These are phyloP conservation scores for Saposhnikovia divaricata DNA, from an alignment of 129 eudicot species.

Conservation along the genomic window DNA sequence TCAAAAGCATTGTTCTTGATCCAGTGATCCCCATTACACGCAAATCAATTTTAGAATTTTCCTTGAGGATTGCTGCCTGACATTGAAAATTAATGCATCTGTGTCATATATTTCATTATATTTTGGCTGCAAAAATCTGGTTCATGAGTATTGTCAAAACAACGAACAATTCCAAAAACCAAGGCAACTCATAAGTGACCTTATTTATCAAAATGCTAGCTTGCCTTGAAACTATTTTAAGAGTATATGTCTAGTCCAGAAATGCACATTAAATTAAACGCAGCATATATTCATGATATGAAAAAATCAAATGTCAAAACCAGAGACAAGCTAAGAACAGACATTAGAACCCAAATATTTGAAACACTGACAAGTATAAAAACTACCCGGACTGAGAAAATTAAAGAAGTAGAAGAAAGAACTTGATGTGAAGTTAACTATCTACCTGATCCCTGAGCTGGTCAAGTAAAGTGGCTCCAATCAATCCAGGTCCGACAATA, in stretches of 20 bases:
- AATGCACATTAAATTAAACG: background rate
- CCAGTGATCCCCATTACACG: constrained; percentile 97
- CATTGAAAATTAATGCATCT: constrained; percentile 16
- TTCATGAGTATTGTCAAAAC: background rate
- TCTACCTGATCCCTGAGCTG: constrained; percentile 92
- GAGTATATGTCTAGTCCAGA: background rate
- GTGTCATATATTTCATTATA: constrained; percentile 5
- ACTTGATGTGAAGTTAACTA: constrained; percentile 3
- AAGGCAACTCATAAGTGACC: background rate
- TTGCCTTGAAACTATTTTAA: constrained; percentile 5
- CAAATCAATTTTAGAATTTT: constrained; percentile 72
- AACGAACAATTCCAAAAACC: background rate
- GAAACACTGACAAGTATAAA: background rate
- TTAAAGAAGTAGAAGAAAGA: constrained; percentile 3
- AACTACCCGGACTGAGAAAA: background rate
- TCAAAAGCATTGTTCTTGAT: constrained; percentile 69
- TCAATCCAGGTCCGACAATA: constrained; percentile 93
- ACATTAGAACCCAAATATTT: background rate
- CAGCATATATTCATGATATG: background rate
- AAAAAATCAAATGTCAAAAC: background rate
- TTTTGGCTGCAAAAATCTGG: background rate
- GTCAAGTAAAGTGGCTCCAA: constrained; percentile 90
- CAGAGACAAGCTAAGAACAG: background rate
- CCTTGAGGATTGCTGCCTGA: constrained; percentile 90
- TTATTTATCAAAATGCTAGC: background rate